Base-by-base conservation (phyloP, 805 yeast species). In the Barnettozyma sucrosica region DNA sequence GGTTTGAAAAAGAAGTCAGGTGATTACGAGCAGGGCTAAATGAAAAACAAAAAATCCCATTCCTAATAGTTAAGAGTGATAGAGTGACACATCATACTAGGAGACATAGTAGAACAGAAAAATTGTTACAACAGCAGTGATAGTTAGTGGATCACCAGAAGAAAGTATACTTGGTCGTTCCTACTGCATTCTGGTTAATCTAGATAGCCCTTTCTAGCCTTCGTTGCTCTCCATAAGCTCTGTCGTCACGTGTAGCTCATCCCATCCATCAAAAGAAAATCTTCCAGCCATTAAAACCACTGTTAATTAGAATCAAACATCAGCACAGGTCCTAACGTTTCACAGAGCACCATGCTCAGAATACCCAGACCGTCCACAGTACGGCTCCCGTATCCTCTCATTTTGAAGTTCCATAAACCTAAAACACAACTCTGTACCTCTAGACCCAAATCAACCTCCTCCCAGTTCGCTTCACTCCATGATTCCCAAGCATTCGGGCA, bases 401-500 rank as follows among this genome's bases (percentile, higher is more conserved):
- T 16, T 21, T 16, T 34, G 8, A 16, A 34, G 21, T 11, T 3
- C 21, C 4, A 16, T 21, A 16, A 16, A 19, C 21, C 6, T 34
- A 20, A 18, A 18, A 20, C 21, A 18, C 37, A 18, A 18, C 21
- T 18, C 3, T 5, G 16, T 21, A 16, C 19, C 3, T 34, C 37
- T 16, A 37, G 41, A 13, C 16, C 6, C 26, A 37, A 39, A 20
- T 39, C 42, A 20, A 39, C 33, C 8, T 16, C n/a, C 21, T 8
- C 41, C 20, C 32, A 39, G 21, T 71, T 59, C 54, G 68, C 72
- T 1, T 65, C 68, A 46, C 52, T 69, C 33, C 58, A 66, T 21
- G 66, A 65, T 13, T 67, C 72, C 18, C 72, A 70, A 48, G 63
- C 68, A 0, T 71, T 69, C 63, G 76, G 76, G 0, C 75, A 69